Conservation (phyloP, 208 protist genomes). For the Tetramitus jugosus region DNA sequence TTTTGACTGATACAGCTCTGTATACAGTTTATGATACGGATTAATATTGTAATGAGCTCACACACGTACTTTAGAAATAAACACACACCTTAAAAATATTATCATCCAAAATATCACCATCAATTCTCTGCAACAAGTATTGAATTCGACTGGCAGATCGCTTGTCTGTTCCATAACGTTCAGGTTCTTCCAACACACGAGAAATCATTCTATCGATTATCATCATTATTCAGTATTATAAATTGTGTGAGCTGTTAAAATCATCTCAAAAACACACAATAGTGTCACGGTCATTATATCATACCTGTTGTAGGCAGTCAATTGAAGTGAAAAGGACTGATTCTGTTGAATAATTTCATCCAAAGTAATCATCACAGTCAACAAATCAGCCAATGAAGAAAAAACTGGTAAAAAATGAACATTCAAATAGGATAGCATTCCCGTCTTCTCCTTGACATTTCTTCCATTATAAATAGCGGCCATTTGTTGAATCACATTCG, state of each 20-base stretch:
- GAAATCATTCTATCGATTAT: background rate
- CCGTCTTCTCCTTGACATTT: background rate
- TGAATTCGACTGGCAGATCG: background rate
- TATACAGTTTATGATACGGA: background rate
- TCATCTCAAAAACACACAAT: background rate
- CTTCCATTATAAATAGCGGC: background rate
- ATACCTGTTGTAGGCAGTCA: constrained; percentile 5
- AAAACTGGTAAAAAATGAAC: constrained; percentile 16
- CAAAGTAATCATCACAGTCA: constrained; percentile 1
- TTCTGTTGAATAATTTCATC: constrained; percentile 22
- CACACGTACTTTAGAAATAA: background rate
- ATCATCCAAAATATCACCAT: constrained; percentile 15
- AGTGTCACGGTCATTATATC: background rate
- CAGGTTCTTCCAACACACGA: background rate
- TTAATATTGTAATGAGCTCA: background rate
- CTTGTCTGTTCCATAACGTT: constrained; percentile 1
- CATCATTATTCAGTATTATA: background rate
- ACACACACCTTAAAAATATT: constrained; percentile 9
- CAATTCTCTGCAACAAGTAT: constrained; percentile 12
- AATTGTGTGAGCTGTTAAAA: background rate
- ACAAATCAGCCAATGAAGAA: background rate
- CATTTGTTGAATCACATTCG: constrained; percentile 59
- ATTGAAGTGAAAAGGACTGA: background rate
- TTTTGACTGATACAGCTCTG: background rate
- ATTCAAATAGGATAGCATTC: background rate